phyloP scores from a whole-genome alignment of 2,329 filamentous ascomycete species.

The Pseudogymnoascus sp. region DNA sequence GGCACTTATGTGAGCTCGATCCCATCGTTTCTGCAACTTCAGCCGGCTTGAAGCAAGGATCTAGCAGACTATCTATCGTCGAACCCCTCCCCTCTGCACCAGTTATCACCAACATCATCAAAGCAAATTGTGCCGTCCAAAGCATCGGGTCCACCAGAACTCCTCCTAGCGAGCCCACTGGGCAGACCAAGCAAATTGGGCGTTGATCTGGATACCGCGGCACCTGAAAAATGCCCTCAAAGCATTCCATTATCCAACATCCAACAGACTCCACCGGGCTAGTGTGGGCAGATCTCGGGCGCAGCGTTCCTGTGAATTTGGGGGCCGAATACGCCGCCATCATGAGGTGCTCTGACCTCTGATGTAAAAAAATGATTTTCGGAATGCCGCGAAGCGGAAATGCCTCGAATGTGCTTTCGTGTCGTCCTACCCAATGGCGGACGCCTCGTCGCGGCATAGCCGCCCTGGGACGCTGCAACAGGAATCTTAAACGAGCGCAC shows the following conservation, averaged over 20 bases:
- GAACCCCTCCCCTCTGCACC: background rate
- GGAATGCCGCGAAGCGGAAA: background rate
- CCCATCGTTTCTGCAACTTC: background rate
- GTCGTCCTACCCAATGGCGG: background rate
- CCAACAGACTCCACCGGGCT: constrained; percentile 6
- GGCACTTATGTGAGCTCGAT: background rate
- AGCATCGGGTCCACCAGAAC: background rate
- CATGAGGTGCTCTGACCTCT: constrained; percentile 1
- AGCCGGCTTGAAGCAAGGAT: constrained; percentile 7
- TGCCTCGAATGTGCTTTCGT: background rate
- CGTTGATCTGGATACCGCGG: constrained; percentile 3
- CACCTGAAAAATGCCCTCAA: background rate
- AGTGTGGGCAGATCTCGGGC: background rate
- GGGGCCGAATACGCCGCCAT: background rate
- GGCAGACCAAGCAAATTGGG: background rate
- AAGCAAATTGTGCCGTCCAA: background rate
- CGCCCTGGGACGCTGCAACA: constrained; percentile 3
- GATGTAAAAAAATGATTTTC: background rate
- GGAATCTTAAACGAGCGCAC: background rate
- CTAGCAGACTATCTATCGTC: background rate
- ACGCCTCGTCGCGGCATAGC: constrained; percentile 7
- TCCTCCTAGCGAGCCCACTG: background rate
- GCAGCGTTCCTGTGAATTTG: background rate
- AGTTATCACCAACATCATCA: constrained; percentile 6
- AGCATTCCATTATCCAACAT: constrained; percentile 7